Evolutionary conservation across 805 yeast species (phyloP).

Genomic region (Lachancea nothofagi): DNA sequence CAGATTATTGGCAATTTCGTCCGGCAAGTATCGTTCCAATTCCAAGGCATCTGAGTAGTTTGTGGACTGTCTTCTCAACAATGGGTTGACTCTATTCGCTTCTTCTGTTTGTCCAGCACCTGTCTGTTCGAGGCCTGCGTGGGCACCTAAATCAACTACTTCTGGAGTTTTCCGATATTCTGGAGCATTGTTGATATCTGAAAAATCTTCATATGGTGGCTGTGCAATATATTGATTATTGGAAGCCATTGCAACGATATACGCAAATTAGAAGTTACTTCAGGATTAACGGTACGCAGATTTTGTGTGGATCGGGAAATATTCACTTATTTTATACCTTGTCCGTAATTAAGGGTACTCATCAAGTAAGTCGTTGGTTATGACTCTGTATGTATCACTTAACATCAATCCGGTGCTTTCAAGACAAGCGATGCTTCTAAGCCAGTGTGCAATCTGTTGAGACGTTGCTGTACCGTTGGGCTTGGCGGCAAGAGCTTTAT

Average conservation of each 20-base stretch:
- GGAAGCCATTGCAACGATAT: background rate
- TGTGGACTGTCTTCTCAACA: slow-evolving; percentile 16
- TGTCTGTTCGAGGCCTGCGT: background rate
- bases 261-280: too few relatives aligned
- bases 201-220: slow-evolving; percentile 16
- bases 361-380: slow-evolving; percentile 3
- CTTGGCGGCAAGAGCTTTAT: slow-evolving; percentile 2
- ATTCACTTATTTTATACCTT: background rate
- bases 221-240: background rate
- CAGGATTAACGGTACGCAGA: too few relatives aligned
- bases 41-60: slow-evolving; percentile 20
- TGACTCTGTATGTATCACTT: background rate
- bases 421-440: slow-evolving; percentile 1
- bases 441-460: slow-evolving; percentile 9
- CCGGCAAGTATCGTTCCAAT: slow-evolving; percentile 2
- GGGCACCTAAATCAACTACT: slow-evolving; percentile 4
- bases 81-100: background rate
- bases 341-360: background rate
- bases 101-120: background rate
- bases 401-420: background rate
- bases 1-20: background rate
- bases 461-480: slow-evolving; percentile 7
- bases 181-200: slow-evolving; percentile 23
- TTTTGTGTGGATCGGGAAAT: background rate
- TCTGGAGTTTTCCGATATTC: slow-evolving; percentile 17